These are phyloP conservation scores for Athelia sp. DNA, from an alignment of 1,284 basidiomycete genomes.

Conservation along the genomic window DNA sequence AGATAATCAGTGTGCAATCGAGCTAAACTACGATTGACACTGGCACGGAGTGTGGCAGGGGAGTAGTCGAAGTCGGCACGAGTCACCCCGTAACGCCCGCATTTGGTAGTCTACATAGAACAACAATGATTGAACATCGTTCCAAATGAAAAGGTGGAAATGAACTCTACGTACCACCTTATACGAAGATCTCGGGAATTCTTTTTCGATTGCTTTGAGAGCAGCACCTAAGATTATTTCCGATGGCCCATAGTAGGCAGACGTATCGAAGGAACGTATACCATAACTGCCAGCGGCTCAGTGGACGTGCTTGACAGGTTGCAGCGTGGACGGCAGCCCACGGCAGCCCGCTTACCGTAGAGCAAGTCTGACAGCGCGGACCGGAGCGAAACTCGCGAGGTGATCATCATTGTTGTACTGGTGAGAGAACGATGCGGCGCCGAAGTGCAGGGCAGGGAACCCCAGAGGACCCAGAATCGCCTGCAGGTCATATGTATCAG, in stretches of 20 bases:
- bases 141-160: background rate
- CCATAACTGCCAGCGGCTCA: conserved; percentile 61
- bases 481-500: conserved; percentile 6
- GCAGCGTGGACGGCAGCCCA: background rate
- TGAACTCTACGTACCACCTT: conserved; percentile 49
- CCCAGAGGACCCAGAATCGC: conserved; percentile 23
- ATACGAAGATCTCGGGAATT: conserved; percentile 81
- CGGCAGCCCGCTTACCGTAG: conserved; percentile 54
- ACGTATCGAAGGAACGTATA: conserved; percentile 87
- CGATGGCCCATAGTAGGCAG: conserved; percentile 85
- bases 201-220: conserved; percentile 54
- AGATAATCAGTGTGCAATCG: conserved; percentile 80
- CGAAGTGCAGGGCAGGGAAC: conserved; percentile 55
- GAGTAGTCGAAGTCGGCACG: conserved; percentile 75
- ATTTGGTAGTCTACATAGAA: conserved; percentile 80
- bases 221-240: conserved; percentile 85
- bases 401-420: conserved; percentile 69
- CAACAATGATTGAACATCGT: background rate
- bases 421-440: conserved; percentile 69
- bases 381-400: conserved; percentile 54
- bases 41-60: conserved; percentile 63
- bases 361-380: conserved; percentile 75
- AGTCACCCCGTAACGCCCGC: conserved; percentile 76
- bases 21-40: conserved; percentile 67
- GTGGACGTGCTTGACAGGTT: background rate